A percentile compares a stretch with the other conserved stretches of the same genome.
phyloP scores from a whole-genome alignment of 1,284 basidiomycete species.

The Ganoderma lingzhi region DNA sequence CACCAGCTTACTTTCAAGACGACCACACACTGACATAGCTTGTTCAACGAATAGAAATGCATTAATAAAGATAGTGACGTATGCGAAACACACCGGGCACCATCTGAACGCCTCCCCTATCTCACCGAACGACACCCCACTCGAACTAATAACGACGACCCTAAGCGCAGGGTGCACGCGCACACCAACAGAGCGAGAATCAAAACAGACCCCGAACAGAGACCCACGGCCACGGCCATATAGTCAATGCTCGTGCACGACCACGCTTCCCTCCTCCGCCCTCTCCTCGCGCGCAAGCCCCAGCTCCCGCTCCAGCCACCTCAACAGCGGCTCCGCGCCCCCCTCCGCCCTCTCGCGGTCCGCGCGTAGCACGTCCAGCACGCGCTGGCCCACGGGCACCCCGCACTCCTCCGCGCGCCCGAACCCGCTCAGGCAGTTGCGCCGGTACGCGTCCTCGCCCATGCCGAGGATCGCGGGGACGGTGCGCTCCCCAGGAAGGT shows the following conservation, averaged over 20 bases:
- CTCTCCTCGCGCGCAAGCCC: constrained; percentile 27
- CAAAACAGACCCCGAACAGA: background rate
- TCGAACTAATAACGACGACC: no score
- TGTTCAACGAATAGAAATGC: background rate
- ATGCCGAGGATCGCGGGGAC: constrained; percentile 65
- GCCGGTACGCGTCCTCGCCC: constrained; percentile 68
- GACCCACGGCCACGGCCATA: constrained; percentile 26
- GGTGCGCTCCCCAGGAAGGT: constrained; percentile 42
- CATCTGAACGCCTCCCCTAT: no score
- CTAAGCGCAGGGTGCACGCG: no score
- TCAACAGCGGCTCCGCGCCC: constrained; percentile 30
- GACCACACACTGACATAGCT: background rate
- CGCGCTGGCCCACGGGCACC: constrained; percentile 60
- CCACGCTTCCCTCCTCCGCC: constrained; percentile 11
- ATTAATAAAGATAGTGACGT: background rate
- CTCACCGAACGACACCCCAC: no score
- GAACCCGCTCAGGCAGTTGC: constrained; percentile 74
- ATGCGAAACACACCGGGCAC: background rate
- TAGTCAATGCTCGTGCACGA: constrained; percentile 40
- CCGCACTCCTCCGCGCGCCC: constrained; percentile 79
- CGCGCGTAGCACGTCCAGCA: constrained; percentile 57
- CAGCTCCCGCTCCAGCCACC: constrained; percentile 40
- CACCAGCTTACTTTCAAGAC: no score
- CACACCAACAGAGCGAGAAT: no score
- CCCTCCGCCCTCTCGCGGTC: constrained; percentile 30